Percentiles rank a stretch among this genome's conserved stretches.
These are phyloP conservation scores for Juglanconis oblonga DNA, from an alignment of 2,329 filamentous ascomycete species.

Conservation along the genomic window DNA sequence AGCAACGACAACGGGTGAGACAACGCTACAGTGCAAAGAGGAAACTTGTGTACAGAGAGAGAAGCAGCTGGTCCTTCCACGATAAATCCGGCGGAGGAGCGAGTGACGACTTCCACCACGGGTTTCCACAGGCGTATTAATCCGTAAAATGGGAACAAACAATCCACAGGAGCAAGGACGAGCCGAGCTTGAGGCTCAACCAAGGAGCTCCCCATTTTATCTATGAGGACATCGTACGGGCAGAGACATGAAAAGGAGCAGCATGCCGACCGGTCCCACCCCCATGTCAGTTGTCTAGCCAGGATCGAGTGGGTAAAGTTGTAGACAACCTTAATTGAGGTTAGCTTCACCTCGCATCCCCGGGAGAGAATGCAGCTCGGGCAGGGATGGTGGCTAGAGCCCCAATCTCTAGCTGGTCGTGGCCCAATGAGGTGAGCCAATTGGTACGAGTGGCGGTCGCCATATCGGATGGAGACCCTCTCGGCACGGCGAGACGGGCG, in stretches of 20 bases:
- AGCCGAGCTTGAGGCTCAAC: background rate
- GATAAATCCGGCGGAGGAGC: background rate
- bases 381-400: background rate
- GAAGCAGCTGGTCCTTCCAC: background rate
- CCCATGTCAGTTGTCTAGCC: background rate
- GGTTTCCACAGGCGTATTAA: background rate
- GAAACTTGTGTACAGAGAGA: background rate
- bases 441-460: background rate
- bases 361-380: background rate
- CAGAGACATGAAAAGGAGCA: conserved; percentile 1
- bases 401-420: background rate
- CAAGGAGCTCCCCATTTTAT: conserved; percentile 4
- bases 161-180: background rate
- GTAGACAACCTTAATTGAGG: conserved; percentile 2
- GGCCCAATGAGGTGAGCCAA: background rate
- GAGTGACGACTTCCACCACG: background rate
- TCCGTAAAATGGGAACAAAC: background rate
- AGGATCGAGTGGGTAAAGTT: background rate
- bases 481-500: background rate
- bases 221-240: conserved; percentile 7
- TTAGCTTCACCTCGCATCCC: background rate
- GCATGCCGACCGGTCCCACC: background rate
- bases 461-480: background rate
- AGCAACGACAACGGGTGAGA: background rate
- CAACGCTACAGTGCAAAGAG: background rate